Evolutionary conservation across 2,329 filamentous ascomycete genomes (phyloP).

Genomic region (Colletotrichum aenigma): DNA sequence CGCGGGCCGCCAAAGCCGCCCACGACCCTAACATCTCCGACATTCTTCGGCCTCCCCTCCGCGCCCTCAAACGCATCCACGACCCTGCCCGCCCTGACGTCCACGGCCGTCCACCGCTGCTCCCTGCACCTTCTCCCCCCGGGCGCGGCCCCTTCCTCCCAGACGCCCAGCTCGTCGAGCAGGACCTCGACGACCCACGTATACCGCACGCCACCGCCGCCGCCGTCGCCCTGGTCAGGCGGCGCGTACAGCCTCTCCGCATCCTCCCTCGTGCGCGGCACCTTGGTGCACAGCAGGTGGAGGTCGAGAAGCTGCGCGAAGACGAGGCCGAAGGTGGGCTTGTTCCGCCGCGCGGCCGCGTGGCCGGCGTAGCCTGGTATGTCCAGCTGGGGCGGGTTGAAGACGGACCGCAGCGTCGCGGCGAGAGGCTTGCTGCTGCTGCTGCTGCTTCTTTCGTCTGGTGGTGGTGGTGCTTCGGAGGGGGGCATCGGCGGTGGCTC

Average conservation of each 20-base stretch:
- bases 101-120: constrained; percentile 58
- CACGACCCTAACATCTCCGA: constrained; percentile 27
- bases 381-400: constrained; percentile 38
- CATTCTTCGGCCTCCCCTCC: background rate
- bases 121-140: constrained; percentile 45
- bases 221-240: background rate
- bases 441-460: background rate
- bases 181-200: constrained; percentile 56
- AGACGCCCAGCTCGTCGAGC: constrained; percentile 53
- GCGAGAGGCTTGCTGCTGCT: constrained; percentile 33
- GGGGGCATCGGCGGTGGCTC: background rate
- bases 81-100: constrained; percentile 42
- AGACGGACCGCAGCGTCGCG: constrained; percentile 54
- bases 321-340: constrained; percentile 57
- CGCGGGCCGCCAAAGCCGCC: constrained; percentile 39
- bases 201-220: constrained; percentile 23
- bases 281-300: constrained; percentile 54
- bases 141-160: constrained; percentile 31
- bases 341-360: constrained; percentile 36
- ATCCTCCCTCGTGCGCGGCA: constrained; percentile 45
- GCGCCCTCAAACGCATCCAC: constrained; percentile 39
- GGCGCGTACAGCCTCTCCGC: constrained; percentile 36
- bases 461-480: background rate
- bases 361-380: constrained; percentile 23
- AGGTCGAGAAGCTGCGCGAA: constrained; percentile 60